A percentile compares a stretch with the other conserved stretches of the same genome.
Conservation (phyloP, 1,139 yeast genomes). For the Pichia norvegensis region DNA sequence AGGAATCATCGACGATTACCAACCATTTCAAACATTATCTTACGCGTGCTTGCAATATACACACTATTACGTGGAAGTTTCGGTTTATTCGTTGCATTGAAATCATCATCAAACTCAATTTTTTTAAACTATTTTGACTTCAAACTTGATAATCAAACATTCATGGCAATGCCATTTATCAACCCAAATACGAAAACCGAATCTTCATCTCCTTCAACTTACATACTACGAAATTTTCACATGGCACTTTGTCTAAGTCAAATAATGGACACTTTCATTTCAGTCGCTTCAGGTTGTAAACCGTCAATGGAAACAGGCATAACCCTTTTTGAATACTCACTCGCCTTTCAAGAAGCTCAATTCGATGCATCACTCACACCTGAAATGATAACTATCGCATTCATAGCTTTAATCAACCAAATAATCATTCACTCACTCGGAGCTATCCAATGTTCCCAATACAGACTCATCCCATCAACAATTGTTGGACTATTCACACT, state of each 20-base stretch:
- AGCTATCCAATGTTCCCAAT: constrained; percentile 41
- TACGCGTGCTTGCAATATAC: constrained; percentile 27
- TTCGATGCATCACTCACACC: constrained; percentile 36
- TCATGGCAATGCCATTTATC: constrained; percentile 11
- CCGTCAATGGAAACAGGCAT: constrained; percentile 63
- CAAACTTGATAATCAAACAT: constrained; percentile 13
- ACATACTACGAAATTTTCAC: constrained; percentile 58
- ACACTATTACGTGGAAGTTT: constrained; percentile 23
- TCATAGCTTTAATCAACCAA: constrained; percentile 49
- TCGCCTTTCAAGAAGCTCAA: constrained; percentile 62
- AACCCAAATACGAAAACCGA: constrained; percentile 1
- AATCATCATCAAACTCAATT: constrained; percentile 14
- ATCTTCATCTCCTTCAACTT: constrained; percentile 42
- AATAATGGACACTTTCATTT: constrained; percentile 61
- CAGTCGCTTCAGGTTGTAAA: constrained; percentile 49
- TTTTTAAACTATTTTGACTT: constrained; percentile 30
- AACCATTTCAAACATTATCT: constrained; percentile 19
- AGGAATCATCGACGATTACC: constrained; percentile 34
- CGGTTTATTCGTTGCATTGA: constrained; percentile 27
- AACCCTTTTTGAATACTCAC: constrained; percentile 64
- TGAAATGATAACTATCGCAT: constrained; percentile 44
- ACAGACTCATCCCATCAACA: constrained; percentile 56
- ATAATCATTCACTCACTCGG: constrained; percentile 53
- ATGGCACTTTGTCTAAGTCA: constrained; percentile 55
- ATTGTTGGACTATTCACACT: constrained; percentile 47